Conservation (phyloP, 192 early-diverging fungal genomes). For the Coemansia sp. region DNA sequence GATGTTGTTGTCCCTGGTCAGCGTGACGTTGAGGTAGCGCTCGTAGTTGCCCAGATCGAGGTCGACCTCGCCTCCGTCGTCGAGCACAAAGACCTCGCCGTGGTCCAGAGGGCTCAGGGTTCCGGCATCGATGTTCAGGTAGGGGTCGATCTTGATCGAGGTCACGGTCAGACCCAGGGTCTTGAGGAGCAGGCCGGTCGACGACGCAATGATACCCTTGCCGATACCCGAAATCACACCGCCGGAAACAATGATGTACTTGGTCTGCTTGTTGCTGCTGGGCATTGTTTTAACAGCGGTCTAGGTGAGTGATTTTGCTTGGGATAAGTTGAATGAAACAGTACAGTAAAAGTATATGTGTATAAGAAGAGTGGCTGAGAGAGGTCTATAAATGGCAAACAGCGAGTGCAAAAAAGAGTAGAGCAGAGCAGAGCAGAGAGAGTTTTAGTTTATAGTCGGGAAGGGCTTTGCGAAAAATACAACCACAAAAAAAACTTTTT, state of each 20-base stretch:
- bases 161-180: conserved; percentile 89
- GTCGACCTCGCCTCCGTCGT: conserved; percentile 99
- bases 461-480: too few species aligned
- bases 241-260: conserved; percentile 97
- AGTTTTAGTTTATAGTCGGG: conserved; percentile 5
- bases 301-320: background rate
- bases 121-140: conserved; percentile 99
- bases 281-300: conserved; percentile 11
- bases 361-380: too few species aligned
- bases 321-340: conserved; percentile 5
- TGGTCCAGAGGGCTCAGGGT: conserved; percentile 96
- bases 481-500: conserved; percentile 3
- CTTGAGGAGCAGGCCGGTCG: conserved; percentile 92
- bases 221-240: conserved; percentile 99
- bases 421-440: background rate
- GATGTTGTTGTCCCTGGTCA: conserved; percentile 98
- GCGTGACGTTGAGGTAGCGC: conserved; percentile 89
- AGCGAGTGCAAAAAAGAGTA: background rate
- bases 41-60: conserved; percentile 99
- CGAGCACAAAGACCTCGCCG: conserved; percentile 97
- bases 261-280: conserved; percentile 56
- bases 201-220: conserved; percentile 98
- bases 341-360: conserved; percentile 1
- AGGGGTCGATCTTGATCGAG: conserved; percentile 99
- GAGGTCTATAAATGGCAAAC: background rate